Evolutionary conservation across 139 green algal species (phyloP), one percentile per base, ranked within the genome.

Genomic region (Coelastrella sp.): DNA sequence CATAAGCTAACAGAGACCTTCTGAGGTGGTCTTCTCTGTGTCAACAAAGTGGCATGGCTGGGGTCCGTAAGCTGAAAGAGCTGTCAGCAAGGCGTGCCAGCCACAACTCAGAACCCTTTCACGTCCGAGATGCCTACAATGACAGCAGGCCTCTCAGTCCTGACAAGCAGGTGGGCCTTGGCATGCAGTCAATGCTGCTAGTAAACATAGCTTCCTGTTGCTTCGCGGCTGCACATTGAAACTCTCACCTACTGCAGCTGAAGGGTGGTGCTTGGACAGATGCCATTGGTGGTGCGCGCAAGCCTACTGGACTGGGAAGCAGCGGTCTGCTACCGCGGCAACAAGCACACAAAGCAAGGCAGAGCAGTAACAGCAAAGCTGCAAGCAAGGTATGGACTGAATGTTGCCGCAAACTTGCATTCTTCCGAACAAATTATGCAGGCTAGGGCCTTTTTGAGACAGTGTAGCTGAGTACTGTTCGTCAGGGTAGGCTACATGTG

Each of bases 61-160:
- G 32, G 4, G 56, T 73, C 7, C 79, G 47, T 4, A 71, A 71
- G 54, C 58, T 71, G 10, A 65, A 47, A 71, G 79, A 85, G 58
- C 58, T 73, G 32, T 68, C 79, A 7, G 47, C 54, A 16, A 65
- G 47, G 10, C 20, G 20, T 19, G 54, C 47, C 5, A 71, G 23
- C 22, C 22, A 14, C 16, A 58, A 8, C 13, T 17, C 10, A 7
- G 58, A 54, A 4, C 17, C 5, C 71, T 77, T 77, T 14, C 7
- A 58, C 7, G 2, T 32, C 3, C 5, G 20, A 58, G 23, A 60
- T 17, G 10, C 1, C 58, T 22, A 80, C 1, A 73, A 90, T 64
- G 85, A 90, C 23, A 90, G 85, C 85, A 57, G 73, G 60, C 85
- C 59, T n/a, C 4, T 84, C n/a, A 90, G 85, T 17, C 85, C 85